A percentile compares a stretch with the other conserved stretches of the same genome.
phyloP scores from a whole-genome alignment of 768 basidiomycete species.

The Russula sp. region DNA sequence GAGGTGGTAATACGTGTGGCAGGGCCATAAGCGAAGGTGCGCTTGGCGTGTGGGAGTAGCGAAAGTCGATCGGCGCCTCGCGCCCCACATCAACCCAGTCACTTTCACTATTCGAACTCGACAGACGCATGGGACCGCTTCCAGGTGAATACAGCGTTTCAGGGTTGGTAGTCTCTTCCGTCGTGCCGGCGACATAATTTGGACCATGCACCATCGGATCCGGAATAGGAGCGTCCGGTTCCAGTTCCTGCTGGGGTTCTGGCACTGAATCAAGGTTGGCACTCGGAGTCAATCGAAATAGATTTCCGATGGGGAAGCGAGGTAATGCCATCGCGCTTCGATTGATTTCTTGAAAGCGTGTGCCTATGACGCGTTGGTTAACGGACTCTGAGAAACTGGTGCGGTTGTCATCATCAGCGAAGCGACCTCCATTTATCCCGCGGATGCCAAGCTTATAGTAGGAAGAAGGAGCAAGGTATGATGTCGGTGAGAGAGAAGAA shows the following conservation, averaged over 20 bases:
- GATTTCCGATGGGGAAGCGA: conserved; percentile 59
- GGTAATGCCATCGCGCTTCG: conserved; percentile 56
- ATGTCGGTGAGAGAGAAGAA: conserved; percentile 69
- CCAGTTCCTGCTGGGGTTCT: conserved; percentile 18
- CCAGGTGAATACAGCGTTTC: conserved; percentile 33
- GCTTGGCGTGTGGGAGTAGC: conserved; percentile 32
- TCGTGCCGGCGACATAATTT: conserved; percentile 41
- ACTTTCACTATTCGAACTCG: conserved; percentile 34
- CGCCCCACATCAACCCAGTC: conserved; percentile 62
- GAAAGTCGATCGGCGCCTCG: conserved; percentile 43
- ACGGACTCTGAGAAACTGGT: conserved; percentile 55
- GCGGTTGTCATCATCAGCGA: conserved; percentile 45
- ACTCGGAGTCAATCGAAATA: conserved; percentile 49
- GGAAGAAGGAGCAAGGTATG: conserved; percentile 75
- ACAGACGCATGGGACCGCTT: conserved; percentile 31
- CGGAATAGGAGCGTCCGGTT: conserved; percentile 43
- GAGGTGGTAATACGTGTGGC: conserved; percentile 14
- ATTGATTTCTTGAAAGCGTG: conserved; percentile 70
- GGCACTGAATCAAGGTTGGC: conserved; percentile 45
- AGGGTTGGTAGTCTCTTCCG: conserved; percentile 21
- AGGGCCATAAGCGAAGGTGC: conserved; percentile 1
- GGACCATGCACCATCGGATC: conserved; percentile 56
- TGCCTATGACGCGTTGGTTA: conserved; percentile 60
- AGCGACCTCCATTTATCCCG: conserved; percentile 58
- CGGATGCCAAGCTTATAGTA: conserved; percentile 72